Evolutionary conservation across 2,329 filamentous ascomycete genomes (phyloP), one percentile per base, ranked within the genome.

Genomic region (Fusarium mundagurra): DNA sequence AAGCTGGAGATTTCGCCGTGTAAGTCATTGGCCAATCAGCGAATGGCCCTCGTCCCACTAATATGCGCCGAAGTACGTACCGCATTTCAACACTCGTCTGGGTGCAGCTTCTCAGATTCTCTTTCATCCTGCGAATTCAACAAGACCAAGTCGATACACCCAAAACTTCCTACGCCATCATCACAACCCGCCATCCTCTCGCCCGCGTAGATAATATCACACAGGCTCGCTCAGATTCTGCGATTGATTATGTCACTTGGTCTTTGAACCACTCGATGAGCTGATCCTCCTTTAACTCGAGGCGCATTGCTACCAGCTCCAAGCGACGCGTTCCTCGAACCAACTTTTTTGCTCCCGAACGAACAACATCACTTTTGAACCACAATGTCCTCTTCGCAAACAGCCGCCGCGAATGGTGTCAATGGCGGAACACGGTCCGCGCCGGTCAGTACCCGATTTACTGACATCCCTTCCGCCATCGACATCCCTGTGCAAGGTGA

Each of bases 401-500:
- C 87, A 73, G 85, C 85, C 72, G 78, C 83, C 72, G 74, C 82
- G 64, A 86, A 87, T 66, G 86, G 86, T 62, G 79, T 80, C 51
- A 85, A 87, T 72, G 85, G 84, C 65, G 76, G 82, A 61, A 72
- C 79, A 33, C 50, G 76, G 55, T 77, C 78, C 53, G 76, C 76
- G 29, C 85, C 85, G 18, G 82, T 82, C 68, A 89, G 87, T 84
- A 87, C 85, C 75, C 89, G 91, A 74, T 92, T 92, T 80, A 88
- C 89, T 69, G 89, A 92, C 74, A 91, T 92, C 71, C 90, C 91
- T 60, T 85, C 87, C 22, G 88, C 89, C 54, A 91, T 92, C 81
- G 91, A 92, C 77, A 90, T 92, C 69, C 90, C 90, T 22, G 89
- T 92, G 14, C 88, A 91, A 74, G 87, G 87, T 71, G 90, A 91